Base-by-base conservation (phyloP, 805 yeast species). In the Suhomyces kilbournensis region DNA sequence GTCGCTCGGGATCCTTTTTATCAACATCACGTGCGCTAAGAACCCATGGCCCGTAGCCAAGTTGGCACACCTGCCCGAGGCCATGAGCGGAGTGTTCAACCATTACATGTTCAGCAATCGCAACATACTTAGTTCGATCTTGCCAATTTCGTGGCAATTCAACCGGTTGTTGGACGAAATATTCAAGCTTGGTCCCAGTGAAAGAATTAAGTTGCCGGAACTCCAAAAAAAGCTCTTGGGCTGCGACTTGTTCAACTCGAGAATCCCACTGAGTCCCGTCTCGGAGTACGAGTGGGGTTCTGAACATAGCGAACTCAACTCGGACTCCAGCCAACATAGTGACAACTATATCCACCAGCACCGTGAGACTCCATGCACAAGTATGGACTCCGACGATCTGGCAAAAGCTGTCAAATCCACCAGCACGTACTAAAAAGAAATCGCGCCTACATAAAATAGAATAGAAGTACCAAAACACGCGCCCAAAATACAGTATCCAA, bases 11-110 rank as follows among this genome's bases (percentile, higher is more conserved):
- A 85, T 91, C 34, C 84, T 91, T 20, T 72, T 91, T 51, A 84
- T 91, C 56, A 91, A 91, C 65, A 74, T 92, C 49, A 79, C 89
- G 9, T 88, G 96, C 58, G 85, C 88, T 42, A 79, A 96, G 66
- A 92, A 91, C 62, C 97, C 97, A 26, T 91, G 97, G 97, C 81
- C 89, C 48, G 83, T 85, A 59, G 96, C 96, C 9, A 79, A 86
- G 49, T 71, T 82, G 39, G 64, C 62, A 9, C 78, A 79, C 44
- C 90, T 85, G 61, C 70, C 48, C 10, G 22, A 23, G 39, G 78
- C 39, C 80, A 52, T 49, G 26, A 68, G 66, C 43, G 69, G 67
- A 42, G 78, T 96, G 0, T 91, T 87, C 69, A 74, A 74, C 53
- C 84, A 83, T 23, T 92, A 79, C 66, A 74, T 82, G 34, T 72